A percentile compares a stretch with the other conserved stretches of the same genome.
Conservation (phyloP, 371 early-diverging fungal species). For the Mucor piriformis region DNA sequence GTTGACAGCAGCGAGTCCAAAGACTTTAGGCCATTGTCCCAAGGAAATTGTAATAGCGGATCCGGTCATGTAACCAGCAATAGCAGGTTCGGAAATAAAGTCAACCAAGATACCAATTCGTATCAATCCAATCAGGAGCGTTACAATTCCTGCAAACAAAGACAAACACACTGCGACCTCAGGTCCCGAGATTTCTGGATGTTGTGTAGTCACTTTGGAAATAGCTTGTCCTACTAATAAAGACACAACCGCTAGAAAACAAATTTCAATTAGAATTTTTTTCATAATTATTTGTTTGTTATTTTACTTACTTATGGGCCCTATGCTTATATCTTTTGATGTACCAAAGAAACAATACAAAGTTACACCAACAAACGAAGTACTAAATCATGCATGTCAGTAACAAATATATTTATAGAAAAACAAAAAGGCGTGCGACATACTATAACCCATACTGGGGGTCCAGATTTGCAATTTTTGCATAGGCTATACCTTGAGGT, state of each 20-base stretch:
- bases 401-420: constrained; percentile 53
- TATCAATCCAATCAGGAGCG: constrained; percentile 67
- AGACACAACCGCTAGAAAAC: constrained; percentile 73
- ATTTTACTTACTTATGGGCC: constrained; percentile 73
- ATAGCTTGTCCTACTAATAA: constrained; percentile 71
- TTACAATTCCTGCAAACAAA: constrained; percentile 60
- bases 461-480: constrained; percentile 80
- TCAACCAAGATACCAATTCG: constrained; percentile 83
- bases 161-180: constrained; percentile 59
- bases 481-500: constrained; percentile 85
- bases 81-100: constrained; percentile 78
- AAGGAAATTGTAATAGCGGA: constrained; percentile 74
- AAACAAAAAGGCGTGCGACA: not conserved
- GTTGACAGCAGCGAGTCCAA: constrained; percentile 67
- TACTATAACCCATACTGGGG: constrained; percentile 49
- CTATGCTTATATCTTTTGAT: constrained; percentile 83
- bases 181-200: constrained; percentile 33
- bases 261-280: not conserved
- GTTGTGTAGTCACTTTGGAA: constrained; percentile 28
- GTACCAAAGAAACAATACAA: constrained; percentile 76
- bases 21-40: constrained; percentile 70
- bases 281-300: too few species aligned
- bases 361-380: constrained; percentile 35
- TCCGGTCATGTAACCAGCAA: constrained; percentile 78
- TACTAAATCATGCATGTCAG: constrained; percentile 16